These are phyloP conservation scores for Magnolia officinalis DNA, from an alignment of 164 flowering plant genomes.

Conservation along the genomic window DNA sequence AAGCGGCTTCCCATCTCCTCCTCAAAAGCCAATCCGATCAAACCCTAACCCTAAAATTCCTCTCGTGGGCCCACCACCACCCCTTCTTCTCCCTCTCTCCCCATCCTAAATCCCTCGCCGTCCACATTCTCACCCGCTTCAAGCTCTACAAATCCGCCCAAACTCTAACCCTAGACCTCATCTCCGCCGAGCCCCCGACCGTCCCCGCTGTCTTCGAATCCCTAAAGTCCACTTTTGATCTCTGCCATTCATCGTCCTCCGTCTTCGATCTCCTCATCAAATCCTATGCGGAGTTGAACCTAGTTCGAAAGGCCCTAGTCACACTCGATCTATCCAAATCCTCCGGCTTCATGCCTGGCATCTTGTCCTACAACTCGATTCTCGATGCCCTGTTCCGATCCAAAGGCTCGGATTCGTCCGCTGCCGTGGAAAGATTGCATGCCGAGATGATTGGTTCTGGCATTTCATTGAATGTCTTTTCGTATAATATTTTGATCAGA, in stretches of 20 bases:
- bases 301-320: slow-evolving; percentile 45
- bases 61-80: slow-evolving; percentile 50
- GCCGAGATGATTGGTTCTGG: slow-evolving; percentile 44
- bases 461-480: slow-evolving; percentile 67
- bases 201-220: slow-evolving; percentile 40
- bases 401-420: slow-evolving; percentile 9
- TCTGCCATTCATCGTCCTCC: slow-evolving; percentile 45
- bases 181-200: slow-evolving; percentile 18
- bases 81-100: slow-evolving; percentile 46
- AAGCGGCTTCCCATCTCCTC: slow-evolving; percentile 55
- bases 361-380: slow-evolving; percentile 70
- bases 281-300: slow-evolving; percentile 47
- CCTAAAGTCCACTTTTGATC: slow-evolving; percentile 49
- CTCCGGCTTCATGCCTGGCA: slow-evolving; percentile 77
- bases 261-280: slow-evolving; percentile 79
- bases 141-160: slow-evolving; percentile 68
- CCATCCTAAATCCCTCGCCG: slow-evolving; percentile 46
- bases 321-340: slow-evolving; percentile 44
- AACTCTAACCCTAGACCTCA: slow-evolving; percentile 45
- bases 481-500: slow-evolving; percentile 71
- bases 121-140: slow-evolving; percentile 75
- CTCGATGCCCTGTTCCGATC: slow-evolving; percentile 52
- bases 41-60: slow-evolving; percentile 48
- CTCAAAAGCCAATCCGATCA: slow-evolving; percentile 50
- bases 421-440: slow-evolving; percentile 40